phyloP scores from a whole-genome alignment of 2,329 filamentous ascomycete species.

The Westerdykella sp. region DNA sequence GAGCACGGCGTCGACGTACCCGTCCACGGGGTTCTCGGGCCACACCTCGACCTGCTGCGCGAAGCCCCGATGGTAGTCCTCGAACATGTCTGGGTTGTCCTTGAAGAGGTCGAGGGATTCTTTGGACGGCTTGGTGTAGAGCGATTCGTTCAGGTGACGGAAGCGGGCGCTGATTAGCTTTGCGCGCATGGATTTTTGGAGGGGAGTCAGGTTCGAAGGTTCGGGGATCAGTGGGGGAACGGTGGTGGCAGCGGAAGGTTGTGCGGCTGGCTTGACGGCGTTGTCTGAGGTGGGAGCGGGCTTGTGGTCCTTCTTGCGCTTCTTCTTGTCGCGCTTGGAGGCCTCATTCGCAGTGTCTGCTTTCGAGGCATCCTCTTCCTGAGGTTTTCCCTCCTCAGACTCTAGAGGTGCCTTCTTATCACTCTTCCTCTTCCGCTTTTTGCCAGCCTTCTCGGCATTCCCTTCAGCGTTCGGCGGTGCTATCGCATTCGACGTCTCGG shows the following conservation, averaged over 20 bases:
- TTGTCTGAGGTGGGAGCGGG: conserved; percentile 6
- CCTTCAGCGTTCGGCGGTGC: conserved; percentile 48
- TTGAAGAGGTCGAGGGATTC: conserved; percentile 80
- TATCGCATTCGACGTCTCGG: conserved; percentile 48
- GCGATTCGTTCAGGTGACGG: conserved; percentile 91
- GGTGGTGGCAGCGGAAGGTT: conserved; percentile 23
- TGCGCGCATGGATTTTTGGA: conserved; percentile 89
- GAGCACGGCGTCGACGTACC: conserved; percentile 68
- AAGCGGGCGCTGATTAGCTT: conserved; percentile 95
- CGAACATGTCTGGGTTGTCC: conserved; percentile 84
- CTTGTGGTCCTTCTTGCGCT: conserved; percentile 30
- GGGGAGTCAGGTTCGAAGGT: conserved; percentile 69
- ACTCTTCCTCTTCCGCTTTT: conserved; percentile 23
- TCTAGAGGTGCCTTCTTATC: background rate
- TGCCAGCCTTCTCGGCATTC: conserved; percentile 35
- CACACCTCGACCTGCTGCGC: conserved; percentile 90
- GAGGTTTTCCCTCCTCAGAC: conserved; percentile 15
- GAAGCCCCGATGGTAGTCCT: conserved; percentile 95
- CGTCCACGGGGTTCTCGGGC: conserved; percentile 93
- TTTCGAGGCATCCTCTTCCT: conserved; percentile 7
- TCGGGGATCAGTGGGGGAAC: conserved; percentile 28
- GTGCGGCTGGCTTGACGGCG: conserved; percentile 2
- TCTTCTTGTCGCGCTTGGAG: conserved; percentile 31
- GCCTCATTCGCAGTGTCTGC: background rate
- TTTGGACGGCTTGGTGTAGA: conserved; percentile 84